A percentile compares a stretch with the other conserved stretches of the same genome.
These are phyloP conservation scores for Helicocarpus griseus DNA, from an alignment of 2,329 filamentous ascomycete genomes.

Conservation along the genomic window DNA sequence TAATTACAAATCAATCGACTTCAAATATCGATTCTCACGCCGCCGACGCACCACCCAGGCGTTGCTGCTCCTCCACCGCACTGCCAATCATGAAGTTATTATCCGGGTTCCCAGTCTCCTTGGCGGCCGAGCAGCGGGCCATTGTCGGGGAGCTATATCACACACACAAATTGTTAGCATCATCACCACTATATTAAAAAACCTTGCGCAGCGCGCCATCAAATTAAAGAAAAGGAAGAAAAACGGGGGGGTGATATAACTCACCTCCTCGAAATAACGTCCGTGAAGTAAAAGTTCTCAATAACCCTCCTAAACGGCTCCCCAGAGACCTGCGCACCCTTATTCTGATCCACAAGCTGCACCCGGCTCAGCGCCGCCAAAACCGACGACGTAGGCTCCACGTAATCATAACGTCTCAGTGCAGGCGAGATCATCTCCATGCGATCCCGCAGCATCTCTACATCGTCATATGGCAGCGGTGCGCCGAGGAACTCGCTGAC, in stretches of 20 bases:
- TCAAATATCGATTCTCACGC: not conserved
- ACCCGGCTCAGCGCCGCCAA: conserved; percentile 74
- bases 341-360: conserved; percentile 93
- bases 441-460: conserved; percentile 78
- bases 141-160: conserved; percentile 78
- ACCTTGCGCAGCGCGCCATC: too few relatives aligned
- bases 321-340: conserved; percentile 66
- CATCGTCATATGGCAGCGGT: conserved; percentile 85
- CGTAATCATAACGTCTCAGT: conserved; percentile 78
- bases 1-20: conserved; percentile 3
- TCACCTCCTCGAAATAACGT: conserved; percentile 90
- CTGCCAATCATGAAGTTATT: conserved; percentile 57
- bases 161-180: conserved; percentile 5
- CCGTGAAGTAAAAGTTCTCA: conserved; percentile 97
- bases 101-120: conserved; percentile 68
- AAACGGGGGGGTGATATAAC: conserved; percentile 22
- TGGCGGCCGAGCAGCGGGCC: conserved; percentile 92
- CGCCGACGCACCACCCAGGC: not conserved
- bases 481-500: conserved; percentile 81
- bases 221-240: conserved; percentile 10
- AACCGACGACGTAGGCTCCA: conserved; percentile 60
- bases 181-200: not conserved
- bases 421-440: conserved; percentile 93
- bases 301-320: conserved; percentile 72
- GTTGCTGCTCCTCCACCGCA: not conserved